These are phyloP conservation scores for Chlorella sp. DNA, from an alignment of 139 green algal species.

Conservation along the genomic window DNA sequence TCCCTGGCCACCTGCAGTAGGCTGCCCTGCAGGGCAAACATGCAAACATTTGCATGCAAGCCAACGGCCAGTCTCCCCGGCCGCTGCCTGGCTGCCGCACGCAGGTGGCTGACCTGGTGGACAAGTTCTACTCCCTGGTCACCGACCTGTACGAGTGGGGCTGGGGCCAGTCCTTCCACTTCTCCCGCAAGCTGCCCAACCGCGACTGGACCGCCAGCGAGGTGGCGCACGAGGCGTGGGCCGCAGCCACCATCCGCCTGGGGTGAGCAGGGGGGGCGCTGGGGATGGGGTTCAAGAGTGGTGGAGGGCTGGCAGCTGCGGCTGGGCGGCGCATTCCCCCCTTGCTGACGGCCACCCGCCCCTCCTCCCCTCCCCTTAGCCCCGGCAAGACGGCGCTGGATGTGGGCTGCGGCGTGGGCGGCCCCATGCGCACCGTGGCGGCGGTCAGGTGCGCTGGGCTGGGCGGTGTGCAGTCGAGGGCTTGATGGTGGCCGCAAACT, in stretches of 20 bases:
- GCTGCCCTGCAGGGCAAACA: no score
- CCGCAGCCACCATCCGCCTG: conserved; percentile 57
- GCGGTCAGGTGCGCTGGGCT: conserved; percentile 38
- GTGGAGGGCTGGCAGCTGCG: no score
- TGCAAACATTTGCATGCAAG: no score
- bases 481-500: no score
- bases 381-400: conserved; percentile 77
- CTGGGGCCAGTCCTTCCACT: conserved; percentile 98
- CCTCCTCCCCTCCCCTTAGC: not conserved
- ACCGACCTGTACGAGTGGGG: conserved; percentile 99
- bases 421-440: conserved; percentile 96
- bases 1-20: not conserved
- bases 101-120: conserved; percentile 51
- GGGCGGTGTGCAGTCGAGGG: not conserved
- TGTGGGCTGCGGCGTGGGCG: conserved; percentile 96
- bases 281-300: no score
- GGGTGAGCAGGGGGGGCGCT: not conserved
- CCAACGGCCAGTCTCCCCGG: no score
- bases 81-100: no score
- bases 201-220: conserved; percentile 71
- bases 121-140: conserved; percentile 63
- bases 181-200: conserved; percentile 88
- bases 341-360: not conserved
- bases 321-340: no score
- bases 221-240: conserved; percentile 88